Base-by-base conservation (phyloP, 1,139 yeast genomes). In the Tardiomyces blankii region DNA sequence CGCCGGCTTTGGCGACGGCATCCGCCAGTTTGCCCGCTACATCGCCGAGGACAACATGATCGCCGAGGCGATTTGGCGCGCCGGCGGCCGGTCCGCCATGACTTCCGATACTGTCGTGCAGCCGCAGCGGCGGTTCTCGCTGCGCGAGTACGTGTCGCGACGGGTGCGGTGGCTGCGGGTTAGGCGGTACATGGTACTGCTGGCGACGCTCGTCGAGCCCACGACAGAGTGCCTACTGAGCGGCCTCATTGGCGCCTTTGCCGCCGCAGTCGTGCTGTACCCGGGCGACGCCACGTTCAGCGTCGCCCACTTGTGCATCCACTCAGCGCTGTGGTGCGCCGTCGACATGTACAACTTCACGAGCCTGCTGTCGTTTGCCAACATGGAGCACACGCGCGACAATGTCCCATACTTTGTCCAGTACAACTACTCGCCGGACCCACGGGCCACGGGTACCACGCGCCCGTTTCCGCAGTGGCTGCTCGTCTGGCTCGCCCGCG, bases 21-120 rank as follows among this genome's bases (percentile, higher is more conserved):
- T 88, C 45, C 73, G 78, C 48, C 77, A 79, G 51, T 87, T 88
- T 63, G 79, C 95, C 8, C 70, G 80, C 49, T 88, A 82, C 61
- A 87, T 88, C 58, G 95, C 95, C 2, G 96, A 87, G 59, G 96
- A 87, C 63, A 87, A 87, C 61, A 84, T 87, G 94, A 86, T 87
- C 53, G 95, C 87, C 9, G 85, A 84, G 46, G 85, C 89, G 1
- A 61, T 87, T 16, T 88, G 95, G 95, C 80, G 79, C 45, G 54
- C 54, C 19, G 80, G 85, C 27, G 87, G 86, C 6, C 70, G 91
- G 49, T 85, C 95, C 0, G 87, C 83, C 0, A 69, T 87, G 70
- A 80, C 91, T 0, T 77, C 84, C 1, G 95, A 87, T 57, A 74
- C 78, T 40, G 95, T 82, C 3, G 67, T 85, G 9, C 96, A 87